Percentiles rank a stretch among this genome's conserved stretches.
Evolutionary conservation across 352 stramenopile species (phyloP).

Genomic region (Blastocystis sp.): DNA sequence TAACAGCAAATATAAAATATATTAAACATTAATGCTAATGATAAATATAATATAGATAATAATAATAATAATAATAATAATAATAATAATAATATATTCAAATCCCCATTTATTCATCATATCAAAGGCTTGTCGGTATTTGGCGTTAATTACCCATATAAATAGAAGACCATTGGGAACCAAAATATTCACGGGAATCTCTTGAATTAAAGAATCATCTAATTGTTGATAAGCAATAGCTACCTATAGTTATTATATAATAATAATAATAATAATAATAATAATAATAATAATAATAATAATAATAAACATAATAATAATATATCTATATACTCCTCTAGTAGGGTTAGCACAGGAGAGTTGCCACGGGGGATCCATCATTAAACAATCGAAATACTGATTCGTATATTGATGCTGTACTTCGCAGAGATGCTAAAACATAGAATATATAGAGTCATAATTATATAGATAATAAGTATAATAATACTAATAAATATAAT

Average conservation of each 20-base stretch:
- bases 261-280: no score
- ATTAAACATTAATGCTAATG: not conserved
- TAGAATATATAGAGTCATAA: no score
- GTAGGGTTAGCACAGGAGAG: conserved; percentile 44
- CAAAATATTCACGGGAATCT: conserved; percentile 39
- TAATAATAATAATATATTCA: not conserved
- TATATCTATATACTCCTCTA: conserved; percentile 24
- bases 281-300: no score
- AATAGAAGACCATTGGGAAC: conserved; percentile 43
- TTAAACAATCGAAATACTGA: conserved; percentile 43
- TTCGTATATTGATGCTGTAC: conserved; percentile 33
- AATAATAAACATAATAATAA: no score
- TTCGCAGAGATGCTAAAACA: no score
- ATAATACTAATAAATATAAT: no score
- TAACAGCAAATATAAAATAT: no score
- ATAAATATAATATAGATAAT: not conserved
- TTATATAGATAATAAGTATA: no score
- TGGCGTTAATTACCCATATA: conserved; percentile 47
- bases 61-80: not conserved
- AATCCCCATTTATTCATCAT: conserved; percentile 44
- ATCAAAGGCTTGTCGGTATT: conserved; percentile 43
- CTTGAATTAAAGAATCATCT: conserved; percentile 37
- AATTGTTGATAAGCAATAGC: conserved; percentile 44
- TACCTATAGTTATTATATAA: conserved; percentile 28
- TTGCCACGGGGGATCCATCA: conserved; percentile 46